These are phyloP conservation scores for Alternaria infectoria DNA, from an alignment of 2,329 filamentous ascomycete genomes.

Conservation along the genomic window DNA sequence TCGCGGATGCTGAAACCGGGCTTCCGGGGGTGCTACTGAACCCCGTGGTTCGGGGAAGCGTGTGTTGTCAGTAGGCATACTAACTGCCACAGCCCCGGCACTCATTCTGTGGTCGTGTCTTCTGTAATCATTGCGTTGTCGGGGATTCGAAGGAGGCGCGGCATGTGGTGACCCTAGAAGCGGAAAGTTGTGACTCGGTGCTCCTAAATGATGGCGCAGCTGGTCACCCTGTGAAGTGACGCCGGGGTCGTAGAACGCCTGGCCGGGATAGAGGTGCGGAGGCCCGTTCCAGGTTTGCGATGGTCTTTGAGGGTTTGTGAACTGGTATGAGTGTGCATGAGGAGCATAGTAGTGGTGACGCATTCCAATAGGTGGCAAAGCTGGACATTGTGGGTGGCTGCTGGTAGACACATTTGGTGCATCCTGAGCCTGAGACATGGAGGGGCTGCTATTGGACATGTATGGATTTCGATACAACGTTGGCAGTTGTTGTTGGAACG, in stretches of 20 bases:
- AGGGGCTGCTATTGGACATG: constrained; percentile 9
- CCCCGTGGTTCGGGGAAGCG: constrained; percentile 8
- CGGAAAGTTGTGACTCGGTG: constrained; percentile 1
- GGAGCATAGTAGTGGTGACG: constrained; percentile 18
- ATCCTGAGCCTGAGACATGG: constrained; percentile 17
- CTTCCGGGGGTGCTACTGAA: constrained; percentile 16
- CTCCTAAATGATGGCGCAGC: constrained; percentile 3
- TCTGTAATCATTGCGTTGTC: constrained; percentile 8
- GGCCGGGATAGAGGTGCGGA: constrained; percentile 4
- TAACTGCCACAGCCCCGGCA: constrained; percentile 9
- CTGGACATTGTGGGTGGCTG: constrained; percentile 12
- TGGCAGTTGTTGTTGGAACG: constrained; percentile 19
- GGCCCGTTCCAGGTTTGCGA: constrained; percentile 24
- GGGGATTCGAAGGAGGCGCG: not conserved
- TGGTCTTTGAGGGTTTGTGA: constrained; percentile 16
- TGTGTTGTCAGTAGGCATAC: constrained; percentile 5
- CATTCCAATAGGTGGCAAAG: constrained; percentile 12
- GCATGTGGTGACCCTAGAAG: not conserved
- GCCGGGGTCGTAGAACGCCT: constrained; percentile 7
- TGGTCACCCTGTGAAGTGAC: constrained; percentile 7
- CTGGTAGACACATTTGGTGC: constrained; percentile 6
- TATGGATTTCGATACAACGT: constrained; percentile 17
- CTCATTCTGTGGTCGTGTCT: constrained; percentile 1
- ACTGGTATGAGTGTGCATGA: constrained; percentile 8
- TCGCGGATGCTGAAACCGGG: constrained; percentile 18